Conservation (phyloP, 148 eudicot species). For the Camellia granthamiana region DNA sequence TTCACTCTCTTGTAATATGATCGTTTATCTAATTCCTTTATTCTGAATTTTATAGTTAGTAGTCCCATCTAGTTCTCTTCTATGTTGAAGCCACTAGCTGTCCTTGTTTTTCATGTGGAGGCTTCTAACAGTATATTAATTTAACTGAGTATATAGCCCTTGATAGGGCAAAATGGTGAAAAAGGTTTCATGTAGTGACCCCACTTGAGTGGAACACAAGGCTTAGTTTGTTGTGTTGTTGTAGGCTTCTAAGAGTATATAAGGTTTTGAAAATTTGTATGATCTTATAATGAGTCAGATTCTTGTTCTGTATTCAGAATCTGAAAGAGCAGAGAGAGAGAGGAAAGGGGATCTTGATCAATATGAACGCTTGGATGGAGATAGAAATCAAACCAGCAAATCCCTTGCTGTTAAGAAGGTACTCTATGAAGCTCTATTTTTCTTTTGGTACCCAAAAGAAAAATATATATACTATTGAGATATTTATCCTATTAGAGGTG, state of each 20-base stretch:
- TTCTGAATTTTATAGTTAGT: constrained; percentile 3
- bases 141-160: too few species aligned
- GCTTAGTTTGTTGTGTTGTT: too few species aligned
- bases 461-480: neutral
- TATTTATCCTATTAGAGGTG: neutral
- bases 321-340: constrained; percentile 90
- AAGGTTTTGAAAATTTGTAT: neutral
- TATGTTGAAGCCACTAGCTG: constrained; percentile 5
- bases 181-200: too few species aligned
- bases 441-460: neutral
- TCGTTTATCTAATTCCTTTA: neutral
- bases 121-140: neutral
- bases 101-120: constrained; percentile 1
- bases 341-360: constrained; percentile 98
- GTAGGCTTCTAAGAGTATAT: neutral
- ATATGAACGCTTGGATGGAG: constrained; percentile 92
- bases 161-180: too few species aligned
- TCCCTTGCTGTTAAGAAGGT: constrained; percentile 93
- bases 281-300: neutral
- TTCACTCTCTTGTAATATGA: neutral
- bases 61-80: constrained; percentile 5
- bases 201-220: too few species aligned
- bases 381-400: constrained; percentile 72
- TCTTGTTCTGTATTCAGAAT: constrained; percentile 45
- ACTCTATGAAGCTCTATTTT: constrained; percentile 7